These are phyloP conservation scores for Sclerotinia glacialis DNA, from an alignment of 2,329 filamentous ascomycete species.

Conservation along the genomic window DNA sequence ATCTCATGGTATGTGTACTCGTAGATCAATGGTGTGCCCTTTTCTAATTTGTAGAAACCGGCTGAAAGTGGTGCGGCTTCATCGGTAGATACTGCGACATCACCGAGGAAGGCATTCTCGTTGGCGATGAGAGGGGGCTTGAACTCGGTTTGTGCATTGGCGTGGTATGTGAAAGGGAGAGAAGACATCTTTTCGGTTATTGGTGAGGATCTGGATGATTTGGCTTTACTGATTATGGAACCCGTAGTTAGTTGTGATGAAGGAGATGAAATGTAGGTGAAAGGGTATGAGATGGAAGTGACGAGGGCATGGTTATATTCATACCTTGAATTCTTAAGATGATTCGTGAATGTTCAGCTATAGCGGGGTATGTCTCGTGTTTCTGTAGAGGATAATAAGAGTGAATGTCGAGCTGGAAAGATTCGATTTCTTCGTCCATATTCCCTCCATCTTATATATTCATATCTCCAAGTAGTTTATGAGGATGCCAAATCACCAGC, in stretches of 20 bases:
- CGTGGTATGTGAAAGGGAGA: slow-evolving; percentile 44
- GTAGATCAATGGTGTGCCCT: slow-evolving; percentile 61
- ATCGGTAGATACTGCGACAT: slow-evolving; percentile 50
- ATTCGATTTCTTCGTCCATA: slow-evolving; percentile 26
- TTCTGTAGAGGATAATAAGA: slow-evolving; percentile 19
- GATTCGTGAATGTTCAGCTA: slow-evolving; percentile 20
- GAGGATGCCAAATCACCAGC: slow-evolving; percentile 12
- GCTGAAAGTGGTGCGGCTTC: slow-evolving; percentile 53
- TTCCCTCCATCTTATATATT: slow-evolving; percentile 13
- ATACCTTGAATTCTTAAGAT: slow-evolving; percentile 27
- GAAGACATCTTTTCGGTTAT: slow-evolving; percentile 30
- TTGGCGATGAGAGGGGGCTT: slow-evolving; percentile 62
- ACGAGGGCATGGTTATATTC: neutral
- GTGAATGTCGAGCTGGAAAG: slow-evolving; percentile 27
- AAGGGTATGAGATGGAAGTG: slow-evolving; percentile 3
- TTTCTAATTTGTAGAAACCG: slow-evolving; percentile 61
- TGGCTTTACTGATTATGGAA: slow-evolving; percentile 38
- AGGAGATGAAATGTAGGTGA: neutral
- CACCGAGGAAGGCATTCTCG: slow-evolving; percentile 60
- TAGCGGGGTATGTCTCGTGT: slow-evolving; percentile 20
- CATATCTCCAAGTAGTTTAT: slow-evolving; percentile 20
- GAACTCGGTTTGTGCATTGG: slow-evolving; percentile 53
- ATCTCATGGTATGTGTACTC: slow-evolving; percentile 64
- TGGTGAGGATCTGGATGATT: slow-evolving; percentile 25
- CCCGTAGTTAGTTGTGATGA: slow-evolving; percentile 36